A percentile compares a stretch with the other conserved stretches of the same genome.
These are phyloP conservation scores for Colletotrichum zoysiae DNA, from an alignment of 2,329 filamentous ascomycete genomes.

Conservation along the genomic window DNA sequence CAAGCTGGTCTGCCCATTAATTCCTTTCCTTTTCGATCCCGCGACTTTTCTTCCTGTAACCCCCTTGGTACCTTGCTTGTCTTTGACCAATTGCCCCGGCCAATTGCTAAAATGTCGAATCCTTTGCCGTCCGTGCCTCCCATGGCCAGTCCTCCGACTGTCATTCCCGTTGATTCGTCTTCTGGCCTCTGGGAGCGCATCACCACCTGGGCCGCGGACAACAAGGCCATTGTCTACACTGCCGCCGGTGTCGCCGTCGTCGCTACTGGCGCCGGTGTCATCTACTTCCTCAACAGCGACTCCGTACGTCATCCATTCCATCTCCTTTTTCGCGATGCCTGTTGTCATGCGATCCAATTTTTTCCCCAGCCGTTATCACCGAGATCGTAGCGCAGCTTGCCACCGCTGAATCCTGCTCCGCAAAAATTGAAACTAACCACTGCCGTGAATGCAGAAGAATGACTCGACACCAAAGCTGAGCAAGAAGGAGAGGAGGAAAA, in stretches of 20 bases:
- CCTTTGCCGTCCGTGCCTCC: constrained; percentile 63
- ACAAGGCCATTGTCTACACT: constrained; percentile 96
- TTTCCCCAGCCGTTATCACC: constrained; percentile 13
- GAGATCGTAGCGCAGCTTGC: constrained; percentile 24
- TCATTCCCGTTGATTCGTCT: constrained; percentile 66
- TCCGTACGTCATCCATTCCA: constrained; percentile 59
- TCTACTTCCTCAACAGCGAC: constrained; percentile 85
- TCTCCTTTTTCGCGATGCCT: constrained; percentile 13
- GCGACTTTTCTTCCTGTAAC: constrained; percentile 20
- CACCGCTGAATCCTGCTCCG: neutral
- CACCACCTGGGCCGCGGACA: constrained; percentile 92
- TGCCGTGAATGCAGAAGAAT: constrained; percentile 47
- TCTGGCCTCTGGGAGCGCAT: constrained; percentile 89
- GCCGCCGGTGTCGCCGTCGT: constrained; percentile 95
- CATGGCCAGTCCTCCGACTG: constrained; percentile 54
- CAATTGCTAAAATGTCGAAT: constrained; percentile 55
- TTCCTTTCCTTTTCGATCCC: constrained; percentile 21
- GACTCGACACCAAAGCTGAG: constrained; percentile 76
- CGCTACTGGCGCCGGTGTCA: constrained; percentile 88
- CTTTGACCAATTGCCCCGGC: constrained; percentile 43
- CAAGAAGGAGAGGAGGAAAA: constrained; percentile 91
- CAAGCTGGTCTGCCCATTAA: constrained; percentile 35
- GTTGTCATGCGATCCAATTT: constrained; percentile 31
- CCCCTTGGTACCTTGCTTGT: constrained; percentile 43
- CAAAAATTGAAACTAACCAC: constrained; percentile 36